Base-by-base conservation (phyloP, 2,329 filamentous ascomycete genomes). In the Chrysoporthe deuterocubensis region DNA sequence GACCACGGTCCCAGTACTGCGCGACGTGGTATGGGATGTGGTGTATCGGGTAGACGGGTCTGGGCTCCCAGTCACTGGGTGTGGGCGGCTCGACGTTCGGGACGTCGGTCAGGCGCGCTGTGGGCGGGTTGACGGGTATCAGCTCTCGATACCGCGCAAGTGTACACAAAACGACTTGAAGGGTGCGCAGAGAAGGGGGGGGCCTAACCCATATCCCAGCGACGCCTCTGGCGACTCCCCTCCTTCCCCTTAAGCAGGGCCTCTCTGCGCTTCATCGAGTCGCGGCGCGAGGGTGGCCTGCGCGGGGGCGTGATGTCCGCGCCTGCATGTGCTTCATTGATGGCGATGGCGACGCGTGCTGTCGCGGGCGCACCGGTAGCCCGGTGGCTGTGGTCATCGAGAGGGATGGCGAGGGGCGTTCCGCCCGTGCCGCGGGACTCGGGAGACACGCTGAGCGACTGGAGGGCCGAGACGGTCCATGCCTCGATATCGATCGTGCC, bases 151-250 rank as follows among this genome's bases (percentile, higher is more conserved):
- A 21, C 43, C 11, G 43, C 37, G 9, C 1, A 42, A 4, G 7
- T 13, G 26, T 46, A 44, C 26, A 14, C 18, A 40, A 43, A 21
- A 18, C 21, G 52, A 46, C 6, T 52, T 52, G n/a, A n/a, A 11
- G 9, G 16, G n/a, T 40, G 37, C 21, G 6, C n/a, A 7, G 40
- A 44, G 42, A 42, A 16, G 9, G 42, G n/a, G 44, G 46, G 16
- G 61, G 50, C 75, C 80, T 72, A 85, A 96, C 93, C 92, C 79
- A 98, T 99, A 83, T 99, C 96, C 94, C 94, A 98, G 66, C 95
- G 87, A 74, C 95, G 90, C 62, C 95, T 86, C 74, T 95, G 90
- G 46, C 95, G 87, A 74, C 89, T 95, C 44, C 95, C 95, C 78
- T 97, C 94, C 73, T 96, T 97, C 67, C 95, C 95, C 81, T 94